Evolutionary conservation across 1,139 yeast genomes (phyloP), one percentile per base, ranked within the genome.

Genomic region (Geotrichum candidum): DNA sequence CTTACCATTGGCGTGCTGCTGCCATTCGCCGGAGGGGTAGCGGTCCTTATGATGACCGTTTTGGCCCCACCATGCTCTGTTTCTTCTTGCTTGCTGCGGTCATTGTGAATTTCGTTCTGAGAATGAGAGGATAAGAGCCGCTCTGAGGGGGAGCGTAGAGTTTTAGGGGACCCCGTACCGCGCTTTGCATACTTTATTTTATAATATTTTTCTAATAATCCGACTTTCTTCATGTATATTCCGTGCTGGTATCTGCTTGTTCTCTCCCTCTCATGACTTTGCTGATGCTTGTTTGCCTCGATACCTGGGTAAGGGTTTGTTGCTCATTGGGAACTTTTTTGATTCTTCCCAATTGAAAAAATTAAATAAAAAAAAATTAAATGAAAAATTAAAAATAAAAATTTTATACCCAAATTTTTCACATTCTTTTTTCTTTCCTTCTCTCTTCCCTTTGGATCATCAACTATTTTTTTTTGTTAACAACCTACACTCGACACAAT

Each of bases 1-100:
- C 98, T 27, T 94, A 95, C 76, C 99, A 94, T 77, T 95, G 99
- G 99, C 90, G 99, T 80, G 99, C 99, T 2, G 90, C 92, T 73
- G 99, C 99, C 65, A 94, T 94, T 70, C 86, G 99, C 76, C 84
- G 94, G 77, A 87, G 98, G 76, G 99, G 99, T 46, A 84, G 96
- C 13, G 99, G 99, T 57, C 99, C 99, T 38, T 94, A 94, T 74
- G 99, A 94, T 73, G 99, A 94, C 76, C 84, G 99, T 73, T 88
- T 94, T 69, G 99, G 99, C 52, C 99, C 99, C 58, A 95, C 99
- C n/a, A 87, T 94, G 90, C 83, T 94, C 70, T 94, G 99, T 77
- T 82, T 92, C 79, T 94, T 94, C 79, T 82, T 94, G 73, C 80
- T 95, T 68, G 84, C 91, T 59, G 97, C 99, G 0, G 97, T 94